Base-by-base conservation (phyloP, 768 basidiomycete species). In the Lactifluus piperatus region DNA sequence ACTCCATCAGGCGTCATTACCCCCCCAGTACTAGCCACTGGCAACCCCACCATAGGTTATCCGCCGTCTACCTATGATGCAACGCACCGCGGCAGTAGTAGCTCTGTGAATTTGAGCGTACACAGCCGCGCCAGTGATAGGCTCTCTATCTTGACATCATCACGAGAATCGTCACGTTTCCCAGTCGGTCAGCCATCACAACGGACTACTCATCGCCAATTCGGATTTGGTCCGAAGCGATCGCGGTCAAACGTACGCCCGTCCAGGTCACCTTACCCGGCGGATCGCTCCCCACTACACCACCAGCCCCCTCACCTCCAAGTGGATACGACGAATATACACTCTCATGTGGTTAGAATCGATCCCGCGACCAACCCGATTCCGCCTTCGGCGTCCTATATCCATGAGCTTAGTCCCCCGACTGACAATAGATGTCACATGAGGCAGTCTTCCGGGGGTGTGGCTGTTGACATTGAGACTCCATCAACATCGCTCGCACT, bases 401-500 rank as follows among this genome's bases (percentile, higher is more conserved):
- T 20, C n/a, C 49, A 56, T 30, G 49, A 18, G 2, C 36, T 39
- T 18, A 50, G 53, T 27, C 29, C 29, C 2, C 41, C 47, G n/a
- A 34, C 4, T 14, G 9, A 18, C 4, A 16, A n/a, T 26, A 41
- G 41, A 24, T 18, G 24, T 24, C 58, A 20, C 24, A 49, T 43
- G 18, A 60, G 20, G n/a, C 27, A 18, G 22, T 56, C 54, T 29
- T 51, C 49, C 27, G 45, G 27, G 1, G 46, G 48, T 26, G 26
- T 56, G 9, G 27, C 50, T 7, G 32, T 56, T 0, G 9, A 20
- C 20, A 2, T 56, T 8, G 18, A 39, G 9, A 26, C 10, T 27
- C 59, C 59, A 1, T 60, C 59, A 20, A 60, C 49, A 2, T 56
- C 59, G 8, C 53, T 44, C 37, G 16, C 37, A 39, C 14, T n/a